Base-by-base conservation (phyloP, 2,329 filamentous ascomycete genomes). In the Cercospora sp. region DNA sequence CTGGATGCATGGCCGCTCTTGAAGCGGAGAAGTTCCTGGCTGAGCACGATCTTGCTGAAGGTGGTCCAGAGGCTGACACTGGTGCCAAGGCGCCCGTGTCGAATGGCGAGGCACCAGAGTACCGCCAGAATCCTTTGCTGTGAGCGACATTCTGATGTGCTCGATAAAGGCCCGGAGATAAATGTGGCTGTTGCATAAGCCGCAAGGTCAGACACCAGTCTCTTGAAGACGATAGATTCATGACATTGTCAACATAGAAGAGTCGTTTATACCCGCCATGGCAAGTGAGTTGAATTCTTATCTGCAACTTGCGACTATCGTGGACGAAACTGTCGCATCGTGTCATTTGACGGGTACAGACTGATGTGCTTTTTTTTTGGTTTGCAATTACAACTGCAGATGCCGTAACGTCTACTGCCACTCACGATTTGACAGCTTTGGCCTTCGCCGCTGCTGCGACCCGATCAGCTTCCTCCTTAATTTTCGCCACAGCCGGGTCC, bases 21-120 rank as follows among this genome's bases (percentile, higher is more conserved):
- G 95, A 99, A 78, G 94, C 94, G 9, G 95, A 99, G 83, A 97
- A 97, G 81, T 97, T 87, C 84, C 84, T 99, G 65, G 85, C 91
- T 5, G 94, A 97, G 77, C 82, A 86, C 60, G 92, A 94, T 75
- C 76, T 84, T 12, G 72, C 72, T 3, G 78, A 83, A 37, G 81
- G 83, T 74, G 79, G 80, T 5, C 82, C 84, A 74, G 85, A 84
- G 71, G 82, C 83, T 70, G 82, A 82, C 64, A 81, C 80, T 74
- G 81, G 83, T 69, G 82, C 81, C 64, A 81, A 83, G 77, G 84
- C 84, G 75, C 73, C 74, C 60, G 49, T 55, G 5, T 81, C 80
- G 71, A 85, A 85, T 72, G 86, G 83, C 63, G 82, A 85, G 32
- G 86, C 84, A 12, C 86, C 86, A 16, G 87, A 90, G 78, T 90